Evolutionary conservation across 257 asterid genomes (phyloP).

Genomic region (Cynanchum wilfordii): DNA sequence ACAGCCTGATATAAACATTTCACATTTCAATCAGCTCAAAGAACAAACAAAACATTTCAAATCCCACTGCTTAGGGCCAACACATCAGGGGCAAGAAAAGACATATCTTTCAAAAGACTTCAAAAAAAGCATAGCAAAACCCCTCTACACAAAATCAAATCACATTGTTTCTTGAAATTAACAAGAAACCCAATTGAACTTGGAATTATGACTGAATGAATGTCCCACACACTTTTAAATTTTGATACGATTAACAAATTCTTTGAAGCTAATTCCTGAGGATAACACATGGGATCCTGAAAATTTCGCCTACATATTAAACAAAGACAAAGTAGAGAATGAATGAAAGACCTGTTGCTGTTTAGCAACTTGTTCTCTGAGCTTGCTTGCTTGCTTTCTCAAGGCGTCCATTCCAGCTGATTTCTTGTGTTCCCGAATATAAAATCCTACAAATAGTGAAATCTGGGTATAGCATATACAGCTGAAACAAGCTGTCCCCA

Average conservation of each 20-base stretch:
- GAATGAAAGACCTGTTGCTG: conserved; percentile 69
- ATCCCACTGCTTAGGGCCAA: neutral
- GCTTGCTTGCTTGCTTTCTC: conserved; percentile 85
- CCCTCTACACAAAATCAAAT: neutral
- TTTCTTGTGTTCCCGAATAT: neutral
- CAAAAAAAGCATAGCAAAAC: neutral
- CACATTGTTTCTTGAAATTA: neutral
- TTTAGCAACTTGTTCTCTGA: conserved; percentile 95
- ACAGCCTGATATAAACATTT: conserved; percentile 55
- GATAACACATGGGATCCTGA: neutral
- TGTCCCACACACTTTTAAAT: neutral
- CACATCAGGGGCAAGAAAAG: neutral
- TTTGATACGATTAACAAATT: neutral
- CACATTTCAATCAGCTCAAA: neutral
- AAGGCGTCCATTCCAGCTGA: conserved; percentile 66
- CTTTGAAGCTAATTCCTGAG: neutral
- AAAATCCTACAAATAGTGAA: neutral
- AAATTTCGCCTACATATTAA: neutral
- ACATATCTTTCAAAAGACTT: neutral
- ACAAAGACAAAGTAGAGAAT: neutral
- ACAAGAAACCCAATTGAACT: neutral
- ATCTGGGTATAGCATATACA: neutral
- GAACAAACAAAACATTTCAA: neutral
- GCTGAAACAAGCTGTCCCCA: neutral
- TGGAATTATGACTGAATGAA: neutral